These are phyloP conservation scores for Aspergillus asperescens DNA, from an alignment of 495 filamentous ascomycete species.

Conservation along the genomic window DNA sequence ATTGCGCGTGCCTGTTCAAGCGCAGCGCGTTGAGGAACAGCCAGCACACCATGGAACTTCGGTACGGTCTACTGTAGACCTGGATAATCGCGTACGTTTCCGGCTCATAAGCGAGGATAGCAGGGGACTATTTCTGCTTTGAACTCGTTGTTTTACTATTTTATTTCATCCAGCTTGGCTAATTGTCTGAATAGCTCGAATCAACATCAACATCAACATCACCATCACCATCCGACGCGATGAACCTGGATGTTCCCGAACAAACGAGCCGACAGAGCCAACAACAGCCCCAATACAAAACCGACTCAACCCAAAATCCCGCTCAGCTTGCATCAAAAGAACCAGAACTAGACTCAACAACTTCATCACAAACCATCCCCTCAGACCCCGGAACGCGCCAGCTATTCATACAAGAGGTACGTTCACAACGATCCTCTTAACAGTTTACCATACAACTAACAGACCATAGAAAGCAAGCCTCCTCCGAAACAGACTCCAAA, in stretches of 20 bases:
- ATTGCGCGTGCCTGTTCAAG: constrained; percentile 4
- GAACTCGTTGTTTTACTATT: too few relatives aligned
- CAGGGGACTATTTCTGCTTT: too few relatives aligned
- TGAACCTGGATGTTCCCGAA: constrained; percentile 1
- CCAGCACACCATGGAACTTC: not conserved
- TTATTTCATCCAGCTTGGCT: too few relatives aligned
- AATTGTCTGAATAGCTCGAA: too few relatives aligned
- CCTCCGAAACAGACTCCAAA: constrained; percentile 41
- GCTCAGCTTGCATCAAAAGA: constrained; percentile 13
- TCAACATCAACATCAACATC: too few relatives aligned
- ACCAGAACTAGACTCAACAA: constrained; percentile 17
- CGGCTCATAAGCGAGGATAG: too few relatives aligned
- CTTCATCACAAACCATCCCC: constrained; percentile 23
- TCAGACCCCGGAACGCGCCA: constrained; percentile 37
- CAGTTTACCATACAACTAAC: not conserved
- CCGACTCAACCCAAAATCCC: constrained; percentile 6
- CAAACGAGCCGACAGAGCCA: not conserved
- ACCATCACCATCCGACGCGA: not conserved
- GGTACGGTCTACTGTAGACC: not conserved
- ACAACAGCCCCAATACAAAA: not conserved
- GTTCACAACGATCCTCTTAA: not conserved
- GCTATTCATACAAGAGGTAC: constrained; percentile 43
- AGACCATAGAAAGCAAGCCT: constrained; percentile 37
- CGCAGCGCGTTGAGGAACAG: constrained; percentile 1
- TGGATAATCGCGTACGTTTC: constrained; percentile 23